These are phyloP conservation scores for Exophiala lecanii-corni DNA, from an alignment of 2,329 filamentous ascomycete genomes.

Conservation along the genomic window DNA sequence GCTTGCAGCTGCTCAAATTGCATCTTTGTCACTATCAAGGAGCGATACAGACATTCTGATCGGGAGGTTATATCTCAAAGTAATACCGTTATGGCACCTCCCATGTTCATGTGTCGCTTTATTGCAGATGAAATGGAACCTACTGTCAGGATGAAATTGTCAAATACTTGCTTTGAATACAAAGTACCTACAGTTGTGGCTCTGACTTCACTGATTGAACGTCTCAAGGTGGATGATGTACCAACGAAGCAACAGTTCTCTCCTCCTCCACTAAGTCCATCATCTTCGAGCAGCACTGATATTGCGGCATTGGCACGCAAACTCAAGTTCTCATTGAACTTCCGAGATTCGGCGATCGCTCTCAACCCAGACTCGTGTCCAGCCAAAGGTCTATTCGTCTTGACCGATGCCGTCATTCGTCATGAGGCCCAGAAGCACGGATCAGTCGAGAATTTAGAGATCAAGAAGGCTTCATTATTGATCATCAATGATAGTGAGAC, in stretches of 20 bases:
- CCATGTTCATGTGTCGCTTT: conserved; percentile 80
- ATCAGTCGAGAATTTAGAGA: conserved; percentile 59
- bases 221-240: conserved; percentile 66
- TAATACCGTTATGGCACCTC: conserved; percentile 33
- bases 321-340: conserved; percentile 52
- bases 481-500: conserved; percentile 70
- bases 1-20: conserved; percentile 72
- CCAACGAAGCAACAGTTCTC: conserved; percentile 45
- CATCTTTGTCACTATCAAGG: conserved; percentile 56
- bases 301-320: conserved; percentile 43
- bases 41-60: conserved; percentile 69
- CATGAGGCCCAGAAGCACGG: conserved; percentile 61
- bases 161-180: conserved; percentile 83
- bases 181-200: conserved; percentile 78
- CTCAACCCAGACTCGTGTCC: conserved; percentile 72
- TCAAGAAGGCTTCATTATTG: conserved; percentile 77
- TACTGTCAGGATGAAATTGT: conserved; percentile 78
- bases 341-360: conserved; percentile 77
- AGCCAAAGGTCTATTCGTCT: conserved; percentile 72
- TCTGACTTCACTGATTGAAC: conserved; percentile 64
- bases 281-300: conserved; percentile 19
- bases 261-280: conserved; percentile 40
- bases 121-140: conserved; percentile 94
- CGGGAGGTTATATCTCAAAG: conserved; percentile 51
- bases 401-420: conserved; percentile 72